phyloP scores from a whole-genome alignment of 768 basidiomycete genomes.

The Xerocomellus amylosporus region DNA sequence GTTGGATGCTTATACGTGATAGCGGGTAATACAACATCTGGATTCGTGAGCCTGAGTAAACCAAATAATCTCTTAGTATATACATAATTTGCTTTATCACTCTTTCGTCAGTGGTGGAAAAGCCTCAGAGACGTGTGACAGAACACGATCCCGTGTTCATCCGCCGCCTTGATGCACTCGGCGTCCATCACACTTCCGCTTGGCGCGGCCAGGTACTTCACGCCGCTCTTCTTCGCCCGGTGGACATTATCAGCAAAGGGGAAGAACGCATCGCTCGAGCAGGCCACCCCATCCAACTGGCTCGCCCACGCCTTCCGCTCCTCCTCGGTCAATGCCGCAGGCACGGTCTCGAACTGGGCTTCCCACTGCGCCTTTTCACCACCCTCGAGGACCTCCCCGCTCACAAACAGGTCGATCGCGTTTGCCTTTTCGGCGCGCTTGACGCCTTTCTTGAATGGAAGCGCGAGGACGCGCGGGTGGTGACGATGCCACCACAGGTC shows the following conservation, averaged over 20 bases:
- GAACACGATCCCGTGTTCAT: conserved; percentile 91
- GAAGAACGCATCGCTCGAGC: conserved; percentile 99
- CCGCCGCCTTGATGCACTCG: conserved; percentile 94
- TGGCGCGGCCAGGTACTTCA: conserved; percentile 86
- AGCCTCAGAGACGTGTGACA: conserved; percentile 83
- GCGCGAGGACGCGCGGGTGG: conserved; percentile 86
- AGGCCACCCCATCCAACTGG: conserved; percentile 80
- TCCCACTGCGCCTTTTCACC: conserved; percentile 93
- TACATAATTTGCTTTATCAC: not conserved
- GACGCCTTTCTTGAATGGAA: conserved; percentile 96
- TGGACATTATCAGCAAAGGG: conserved; percentile 99
- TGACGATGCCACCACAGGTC: conserved; percentile 99
- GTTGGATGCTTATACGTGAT: not conserved
- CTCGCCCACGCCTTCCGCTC: conserved; percentile 76
- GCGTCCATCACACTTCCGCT: conserved; percentile 96
- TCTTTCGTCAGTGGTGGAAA: conserved; percentile 72
- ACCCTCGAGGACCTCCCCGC: conserved; percentile 83
- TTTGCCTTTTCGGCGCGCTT: conserved; percentile 99
- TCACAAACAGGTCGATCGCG: conserved; percentile 95
- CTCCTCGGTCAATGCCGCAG: conserved; percentile 58
- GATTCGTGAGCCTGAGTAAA: not conserved
- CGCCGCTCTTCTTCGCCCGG: conserved; percentile 87
- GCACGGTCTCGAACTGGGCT: conserved; percentile 70
- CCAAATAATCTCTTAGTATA: not conserved
- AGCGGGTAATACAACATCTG: not conserved